Conservation (phyloP, 768 basidiomycete genomes). For the Auricularia cornea region DNA sequence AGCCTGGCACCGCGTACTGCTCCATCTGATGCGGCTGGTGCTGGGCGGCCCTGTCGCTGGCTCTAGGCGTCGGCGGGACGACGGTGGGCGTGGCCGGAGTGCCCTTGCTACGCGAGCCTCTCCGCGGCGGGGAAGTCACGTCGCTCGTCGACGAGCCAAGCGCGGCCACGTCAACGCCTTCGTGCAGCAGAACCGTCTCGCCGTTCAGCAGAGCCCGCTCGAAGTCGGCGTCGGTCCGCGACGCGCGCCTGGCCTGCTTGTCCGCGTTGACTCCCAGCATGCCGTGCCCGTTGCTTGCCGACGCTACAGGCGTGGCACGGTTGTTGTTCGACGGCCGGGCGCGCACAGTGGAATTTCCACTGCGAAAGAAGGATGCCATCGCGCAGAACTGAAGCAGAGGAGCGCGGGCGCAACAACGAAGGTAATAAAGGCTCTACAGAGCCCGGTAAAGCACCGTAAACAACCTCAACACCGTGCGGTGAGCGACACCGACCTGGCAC, state of each 20-base stretch:
- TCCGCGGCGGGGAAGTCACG: conserved; percentile 32
- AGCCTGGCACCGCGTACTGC: conserved; percentile 9
- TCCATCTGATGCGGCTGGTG: conserved; percentile 12
- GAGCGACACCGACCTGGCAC: no score
- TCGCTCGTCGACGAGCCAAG: conserved; percentile 44
- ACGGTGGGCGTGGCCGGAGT: conserved; percentile 55
- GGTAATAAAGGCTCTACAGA: no score
- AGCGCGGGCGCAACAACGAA: no score
- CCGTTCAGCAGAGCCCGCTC: conserved; percentile 63
- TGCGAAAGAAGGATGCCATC: not conserved
- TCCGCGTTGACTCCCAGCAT: not conserved
- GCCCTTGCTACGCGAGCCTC: conserved; percentile 21
- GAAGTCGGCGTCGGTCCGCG: conserved; percentile 73
- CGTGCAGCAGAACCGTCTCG: conserved; percentile 60
- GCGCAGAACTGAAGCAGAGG: not conserved
- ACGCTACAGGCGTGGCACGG: conserved; percentile 38
- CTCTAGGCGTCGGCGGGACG: conserved; percentile 57
- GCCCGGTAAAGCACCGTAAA: no score
- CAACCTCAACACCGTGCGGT: no score
- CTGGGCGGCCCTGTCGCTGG: conserved; percentile 23
- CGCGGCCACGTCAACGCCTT: conserved; percentile 60
- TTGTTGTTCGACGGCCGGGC: not conserved
- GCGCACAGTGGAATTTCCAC: not conserved
- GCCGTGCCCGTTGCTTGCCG: conserved; percentile 34
- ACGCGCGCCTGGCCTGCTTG: conserved; percentile 44